Evolutionary conservation across 306 rosid genomes (phyloP).

Genomic region (Rosa multiflora): DNA sequence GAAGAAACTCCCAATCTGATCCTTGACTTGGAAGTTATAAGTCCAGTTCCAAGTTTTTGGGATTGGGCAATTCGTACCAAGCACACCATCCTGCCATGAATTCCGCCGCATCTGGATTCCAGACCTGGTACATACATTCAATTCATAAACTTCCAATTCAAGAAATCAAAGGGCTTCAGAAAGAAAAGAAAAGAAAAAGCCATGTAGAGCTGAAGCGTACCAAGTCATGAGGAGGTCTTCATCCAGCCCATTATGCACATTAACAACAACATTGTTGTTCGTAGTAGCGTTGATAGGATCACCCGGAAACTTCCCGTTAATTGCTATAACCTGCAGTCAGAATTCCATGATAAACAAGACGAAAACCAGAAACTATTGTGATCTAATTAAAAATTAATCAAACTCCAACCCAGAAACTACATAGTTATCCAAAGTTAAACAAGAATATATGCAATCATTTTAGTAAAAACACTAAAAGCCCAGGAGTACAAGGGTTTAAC

Average conservation of each 20-base stretch:
- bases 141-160: slow-evolving; percentile 8
- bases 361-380: background rate
- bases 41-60: slow-evolving; percentile 93
- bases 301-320: slow-evolving; percentile 80
- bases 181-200: background rate
- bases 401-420: background rate
- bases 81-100: slow-evolving; percentile 90
- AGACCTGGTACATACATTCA: slow-evolving; percentile 51
- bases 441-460: background rate
- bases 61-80: slow-evolving; percentile 90
- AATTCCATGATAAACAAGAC: background rate
- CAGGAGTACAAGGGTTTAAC: background rate
- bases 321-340: slow-evolving; percentile 64
- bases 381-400: slow-evolving; percentile 10
- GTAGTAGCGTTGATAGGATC: slow-evolving; percentile 72
- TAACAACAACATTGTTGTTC: slow-evolving; percentile 59
- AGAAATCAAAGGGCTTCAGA: background rate
- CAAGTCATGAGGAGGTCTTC: slow-evolving; percentile 76
- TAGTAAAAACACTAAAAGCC: background rate
- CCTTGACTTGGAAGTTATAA: slow-evolving; percentile 87
- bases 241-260: slow-evolving; percentile 68
- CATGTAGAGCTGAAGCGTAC: slow-evolving; percentile 40
- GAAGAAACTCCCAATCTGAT: slow-evolving; percentile 93
- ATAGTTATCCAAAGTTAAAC: background rate
- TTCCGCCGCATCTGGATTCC: slow-evolving; percentile 81